A percentile compares a stretch with the other conserved stretches of the same genome.
Conservation (phyloP, 2,329 filamentous ascomycete species). For the Thielaviopsis musarum region DNA sequence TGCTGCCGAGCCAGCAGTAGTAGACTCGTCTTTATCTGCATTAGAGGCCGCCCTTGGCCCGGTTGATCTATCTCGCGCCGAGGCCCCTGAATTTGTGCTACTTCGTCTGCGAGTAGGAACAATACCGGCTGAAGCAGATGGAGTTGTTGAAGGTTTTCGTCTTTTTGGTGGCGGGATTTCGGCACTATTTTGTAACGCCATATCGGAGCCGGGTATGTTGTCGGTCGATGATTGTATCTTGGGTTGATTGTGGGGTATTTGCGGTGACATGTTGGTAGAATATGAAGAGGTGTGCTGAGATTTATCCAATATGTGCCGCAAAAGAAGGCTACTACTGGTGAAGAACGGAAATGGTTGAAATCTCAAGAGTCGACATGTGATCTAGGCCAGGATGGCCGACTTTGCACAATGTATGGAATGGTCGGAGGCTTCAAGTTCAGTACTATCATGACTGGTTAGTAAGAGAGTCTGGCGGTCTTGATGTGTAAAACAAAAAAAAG, state of each 20-base stretch:
- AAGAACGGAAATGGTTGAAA: background rate
- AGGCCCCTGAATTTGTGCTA: constrained; percentile 8
- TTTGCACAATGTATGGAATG: background rate
- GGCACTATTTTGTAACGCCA: background rate
- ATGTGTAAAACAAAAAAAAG: background rate
- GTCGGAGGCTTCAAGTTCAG: background rate
- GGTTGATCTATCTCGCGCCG: background rate
- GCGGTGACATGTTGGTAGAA: background rate
- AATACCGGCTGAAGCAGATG: background rate
- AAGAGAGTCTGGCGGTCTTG: background rate
- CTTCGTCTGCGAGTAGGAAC: constrained; percentile 6
- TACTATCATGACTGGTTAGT: background rate
- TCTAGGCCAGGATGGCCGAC: background rate
- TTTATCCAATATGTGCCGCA: background rate
- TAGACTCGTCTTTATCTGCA: constrained; percentile 1
- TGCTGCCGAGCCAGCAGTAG: background rate
- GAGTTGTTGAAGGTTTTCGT: constrained; percentile 6
- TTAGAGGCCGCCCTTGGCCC: background rate
- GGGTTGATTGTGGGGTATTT: background rate
- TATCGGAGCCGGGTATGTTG: background rate
- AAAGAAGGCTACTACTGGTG: background rate
- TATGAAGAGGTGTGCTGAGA: background rate
- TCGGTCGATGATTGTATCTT: background rate
- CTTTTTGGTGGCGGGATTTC: constrained; percentile 8
- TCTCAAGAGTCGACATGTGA: background rate